Base-by-base conservation (phyloP, 1,139 yeast genomes). In the Geotrichum fermentans region DNA sequence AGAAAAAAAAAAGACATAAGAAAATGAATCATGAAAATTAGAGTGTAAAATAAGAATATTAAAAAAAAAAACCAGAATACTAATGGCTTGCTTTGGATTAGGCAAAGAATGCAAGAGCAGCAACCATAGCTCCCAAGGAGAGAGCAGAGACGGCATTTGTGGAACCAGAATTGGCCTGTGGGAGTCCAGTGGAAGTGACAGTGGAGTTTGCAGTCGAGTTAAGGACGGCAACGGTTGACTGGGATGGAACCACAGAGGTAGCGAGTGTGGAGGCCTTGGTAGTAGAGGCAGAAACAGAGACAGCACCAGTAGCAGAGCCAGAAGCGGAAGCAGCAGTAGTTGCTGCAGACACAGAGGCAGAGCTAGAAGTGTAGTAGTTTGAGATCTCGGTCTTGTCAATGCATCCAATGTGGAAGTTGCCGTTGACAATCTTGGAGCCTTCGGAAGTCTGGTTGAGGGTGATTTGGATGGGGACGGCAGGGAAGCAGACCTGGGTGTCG, bases 401-500 rank as follows among this genome's bases (percentile, higher is more conserved):
- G 39, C 53, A 50, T 3, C 53, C 53, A 50, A 50, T 47, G 38
- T 40, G 44, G 20, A 50, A 47, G 42, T 47, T 47, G 33, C 53
- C 53, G 22, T 50, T 42, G 26, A 50, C 43, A 13, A 47, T 18
- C n/a, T 45, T 39, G 8, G 6, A 6, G 34, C 53, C 53, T 13
- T 44, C 33, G 8, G 42, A 30, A n/a, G 40, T 26, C 26, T 44
- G 26, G 37, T 50, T 47, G 20, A 50, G 44, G 7, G 51, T 37
- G 26, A 50, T 50, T 20, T 36, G 29, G 24, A 50, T 50, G 16
- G 53, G 53, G 34, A 50, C 53, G 10, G 53, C 41, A 3, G 47
- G 49, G 44, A 50, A 50, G 43, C 53, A 50, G 26, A 50, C 49
- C n/a, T 37, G 38, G 11, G 26, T 20, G 10, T 16, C 18, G 24